Evolutionary conservation across 2,329 filamentous ascomycete genomes (phyloP).

Genomic region (Sclerotinia glacialis): DNA sequence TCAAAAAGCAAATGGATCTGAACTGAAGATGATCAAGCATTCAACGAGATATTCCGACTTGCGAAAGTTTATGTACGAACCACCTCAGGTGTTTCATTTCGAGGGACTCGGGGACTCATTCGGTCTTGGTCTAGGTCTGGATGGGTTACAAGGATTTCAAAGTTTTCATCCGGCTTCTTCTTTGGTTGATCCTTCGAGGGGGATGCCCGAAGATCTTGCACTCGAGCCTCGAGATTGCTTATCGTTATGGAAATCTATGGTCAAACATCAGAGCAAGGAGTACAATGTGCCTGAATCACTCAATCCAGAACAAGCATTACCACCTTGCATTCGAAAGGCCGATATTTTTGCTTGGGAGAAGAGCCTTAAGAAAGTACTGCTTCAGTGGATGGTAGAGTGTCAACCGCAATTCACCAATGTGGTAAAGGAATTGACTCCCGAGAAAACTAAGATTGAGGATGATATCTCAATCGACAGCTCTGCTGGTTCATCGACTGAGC

Average conservation of each 20-base stretch:
- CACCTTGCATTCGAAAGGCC: conserved; percentile 57
- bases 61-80: conserved; percentile 67
- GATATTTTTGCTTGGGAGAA: conserved; percentile 66
- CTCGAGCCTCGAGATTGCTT: conserved; percentile 71
- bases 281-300: conserved; percentile 52
- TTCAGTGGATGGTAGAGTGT: conserved; percentile 57
- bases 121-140: conserved; percentile 45
- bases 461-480: conserved; percentile 22
- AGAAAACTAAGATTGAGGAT: conserved; percentile 16
- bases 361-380: conserved; percentile 56
- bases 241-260: conserved; percentile 63
- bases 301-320: conserved; percentile 49
- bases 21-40: conserved; percentile 67
- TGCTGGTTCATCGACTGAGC: conserved; percentile 26
- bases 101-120: conserved; percentile 40
- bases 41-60: conserved; percentile 71
- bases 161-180: conserved; percentile 63
- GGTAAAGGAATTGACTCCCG: conserved; percentile 46
- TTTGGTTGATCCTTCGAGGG: conserved; percentile 59
- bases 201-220: conserved; percentile 63
- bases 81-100: conserved; percentile 46
- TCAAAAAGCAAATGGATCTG: conserved; percentile 60
- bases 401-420: conserved; percentile 45
- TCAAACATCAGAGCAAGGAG: conserved; percentile 50
- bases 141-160: conserved; percentile 39